These are phyloP conservation scores for Globisporangium mamillatum DNA, from an alignment of 352 stramenopile species.

Conservation along the genomic window DNA sequence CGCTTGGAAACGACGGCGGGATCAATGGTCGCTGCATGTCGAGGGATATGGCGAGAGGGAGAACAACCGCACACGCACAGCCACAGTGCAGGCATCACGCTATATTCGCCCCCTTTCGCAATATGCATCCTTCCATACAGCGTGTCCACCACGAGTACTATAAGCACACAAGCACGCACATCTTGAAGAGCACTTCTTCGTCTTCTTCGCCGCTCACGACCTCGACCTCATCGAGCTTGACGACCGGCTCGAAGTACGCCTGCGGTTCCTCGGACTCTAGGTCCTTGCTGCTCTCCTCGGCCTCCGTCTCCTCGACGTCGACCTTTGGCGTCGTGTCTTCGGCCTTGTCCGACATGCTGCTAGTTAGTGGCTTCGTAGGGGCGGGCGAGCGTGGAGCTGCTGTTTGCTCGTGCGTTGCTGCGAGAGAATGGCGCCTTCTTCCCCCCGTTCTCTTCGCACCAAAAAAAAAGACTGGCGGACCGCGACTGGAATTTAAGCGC, in stretches of 20 bases:
- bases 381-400: not conserved
- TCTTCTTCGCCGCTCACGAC: conserved; percentile 98
- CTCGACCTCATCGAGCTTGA: conserved; percentile 93
- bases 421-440: conserved; percentile 10
- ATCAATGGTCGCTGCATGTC: not conserved
- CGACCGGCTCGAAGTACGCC: conserved; percentile 87
- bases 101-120: not conserved
- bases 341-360: conserved; percentile 62
- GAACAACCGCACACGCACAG: not conserved
- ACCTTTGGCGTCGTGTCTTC: conserved; percentile 71
- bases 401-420: conserved; percentile 7
- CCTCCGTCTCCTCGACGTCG: conserved; percentile 45
- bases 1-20: not conserved
- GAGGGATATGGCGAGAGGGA: not conserved
- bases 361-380: conserved; percentile 9
- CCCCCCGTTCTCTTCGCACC: conserved; percentile 1
- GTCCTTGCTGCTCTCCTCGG: conserved; percentile 50
- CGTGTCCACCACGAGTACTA: not conserved
- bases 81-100: not conserved
- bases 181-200: conserved; percentile 93
- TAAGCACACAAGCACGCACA: conserved; percentile 38
- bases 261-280: conserved; percentile 79
- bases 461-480: conserved; percentile 31
- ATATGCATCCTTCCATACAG: not conserved
- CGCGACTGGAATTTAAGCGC: conserved; percentile 24